Base-by-base conservation (phyloP, 1,284 basidiomycete genomes). In the Ganoderma lucidum region DNA sequence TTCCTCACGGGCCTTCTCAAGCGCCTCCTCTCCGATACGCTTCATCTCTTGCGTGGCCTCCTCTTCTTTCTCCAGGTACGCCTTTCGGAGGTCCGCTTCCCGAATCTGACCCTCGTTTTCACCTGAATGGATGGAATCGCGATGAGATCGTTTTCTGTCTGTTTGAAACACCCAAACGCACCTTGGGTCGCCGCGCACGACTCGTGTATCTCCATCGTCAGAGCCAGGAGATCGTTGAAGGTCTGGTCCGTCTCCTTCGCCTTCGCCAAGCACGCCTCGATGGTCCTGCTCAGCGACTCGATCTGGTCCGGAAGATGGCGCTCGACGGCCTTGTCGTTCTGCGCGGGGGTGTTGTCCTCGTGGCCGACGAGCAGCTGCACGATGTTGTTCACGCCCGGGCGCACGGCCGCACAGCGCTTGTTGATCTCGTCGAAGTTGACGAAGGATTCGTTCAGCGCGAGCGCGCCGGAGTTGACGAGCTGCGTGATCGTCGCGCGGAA, bases 341-440 rank as follows among this genome's bases (percentile, higher is more conserved):
- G 60, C 23, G 35, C 64, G 9, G 68, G 64, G 3, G 68, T 69
- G 64, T 69, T 69, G 32, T 62, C 64, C 28, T 69, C 68, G 42
- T 65, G 51, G 2, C 68, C 68, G 37, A 69, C 60, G 14, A 69
- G 68, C 12, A 69, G 68, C 53, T 66, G 60, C 41, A 69, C 64
- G 53, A 69, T 69, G 37, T 65, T 65, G 37, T 69, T 69, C n/a
- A 69, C 68, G 3, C 68, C 68, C 1, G 68, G 68, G 15, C 64
- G 53, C 17, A 69, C 61, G 5, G 68, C 68, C 17, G 53, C 68
- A 28, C 63, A 69, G 44, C 68, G 68, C 42, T 65, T 65, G 64
- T 62, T 62, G 61, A 69, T 69, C 68, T 69, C 68, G 64, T 69
- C 68, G 61, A 69, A 69, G 61, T 69, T 69, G 60, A 56, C 68